phyloP scores from a whole-genome alignment of 75 land plant species.

The Azolla pinnata region DNA sequence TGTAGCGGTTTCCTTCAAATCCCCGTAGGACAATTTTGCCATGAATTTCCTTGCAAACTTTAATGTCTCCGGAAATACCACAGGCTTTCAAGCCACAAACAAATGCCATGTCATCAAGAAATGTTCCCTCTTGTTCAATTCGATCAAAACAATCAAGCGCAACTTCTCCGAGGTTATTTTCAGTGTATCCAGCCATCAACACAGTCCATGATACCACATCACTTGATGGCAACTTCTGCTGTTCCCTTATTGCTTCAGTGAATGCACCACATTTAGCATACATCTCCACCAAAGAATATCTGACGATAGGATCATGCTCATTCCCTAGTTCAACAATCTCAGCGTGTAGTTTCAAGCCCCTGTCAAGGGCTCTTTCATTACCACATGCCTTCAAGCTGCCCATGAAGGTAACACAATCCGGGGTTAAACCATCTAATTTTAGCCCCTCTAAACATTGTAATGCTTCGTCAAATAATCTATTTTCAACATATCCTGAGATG shows the following conservation, averaged over 20 bases:
- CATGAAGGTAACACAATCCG: conserved; percentile 13
- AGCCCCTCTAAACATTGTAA: conserved; percentile 18
- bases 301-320: conserved; percentile 8
- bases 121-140: conserved; percentile 14
- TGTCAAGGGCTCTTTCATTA: neutral
- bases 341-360: conserved; percentile 23
- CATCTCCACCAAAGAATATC: conserved; percentile 12
- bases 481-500: conserved; percentile 27
- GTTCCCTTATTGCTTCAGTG: conserved; percentile 3
- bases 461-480: conserved; percentile 19
- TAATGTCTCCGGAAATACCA: neutral
- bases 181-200: conserved; percentile 8
- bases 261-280: conserved; percentile 15
- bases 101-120: conserved; percentile 18
- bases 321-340: conserved; percentile 18
- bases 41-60: conserved; percentile 18
- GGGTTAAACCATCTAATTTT: conserved; percentile 3
- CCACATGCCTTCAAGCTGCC: conserved; percentile 19
- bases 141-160: conserved; percentile 10
- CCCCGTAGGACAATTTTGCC: conserved; percentile 12
- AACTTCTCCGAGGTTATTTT: conserved; percentile 7
- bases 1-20: neutral
- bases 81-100: conserved; percentile 15
- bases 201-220: conserved; percentile 26
- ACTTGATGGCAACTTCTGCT: conserved; percentile 1